Conservation (phyloP, 805 yeast genomes). For the Teunomyces panamensis region DNA sequence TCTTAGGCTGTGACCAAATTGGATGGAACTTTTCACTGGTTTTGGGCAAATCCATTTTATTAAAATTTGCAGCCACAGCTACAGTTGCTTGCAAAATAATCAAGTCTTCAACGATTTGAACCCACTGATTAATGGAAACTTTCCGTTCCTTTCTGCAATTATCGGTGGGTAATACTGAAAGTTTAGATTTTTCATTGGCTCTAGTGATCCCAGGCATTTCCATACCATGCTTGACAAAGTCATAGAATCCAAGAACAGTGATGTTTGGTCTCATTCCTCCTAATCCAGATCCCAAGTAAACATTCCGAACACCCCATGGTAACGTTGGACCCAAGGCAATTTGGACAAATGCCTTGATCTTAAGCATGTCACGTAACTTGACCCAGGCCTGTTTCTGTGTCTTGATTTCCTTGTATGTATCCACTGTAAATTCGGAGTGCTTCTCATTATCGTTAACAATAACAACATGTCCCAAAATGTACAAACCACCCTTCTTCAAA, state of each 20-base stretch:
- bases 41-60: slow-evolving; percentile 61
- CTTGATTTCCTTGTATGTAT: slow-evolving; percentile 62
- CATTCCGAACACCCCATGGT: slow-evolving; percentile 94
- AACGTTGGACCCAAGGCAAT: slow-evolving; percentile 82
- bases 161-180: slow-evolving; percentile 67
- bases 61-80: slow-evolving; percentile 90
- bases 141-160: slow-evolving; percentile 66
- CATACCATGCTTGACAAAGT: slow-evolving; percentile 47
- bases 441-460: slow-evolving; percentile 41
- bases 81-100: slow-evolving; percentile 85
- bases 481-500: slow-evolving; percentile 91
- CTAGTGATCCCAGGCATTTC: slow-evolving; percentile 21
- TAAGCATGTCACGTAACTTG: slow-evolving; percentile 70
- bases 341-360: slow-evolving; percentile 91
- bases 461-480: slow-evolving; percentile 88
- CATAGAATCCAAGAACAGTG: slow-evolving; percentile 87
- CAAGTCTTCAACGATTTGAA: slow-evolving; percentile 85
- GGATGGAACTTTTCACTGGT: slow-evolving; percentile 20
- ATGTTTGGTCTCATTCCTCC: slow-evolving; percentile 99
- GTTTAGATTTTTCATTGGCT: slow-evolving; percentile 12
- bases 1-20: slow-evolving; percentile 10
- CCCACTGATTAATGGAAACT: slow-evolving; percentile 80
- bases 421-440: slow-evolving; percentile 37
- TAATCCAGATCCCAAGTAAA: slow-evolving; percentile 89
- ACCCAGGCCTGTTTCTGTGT: slow-evolving; percentile 81